Conservation (phyloP, 2,329 filamentous ascomycete species). For the Fusarium armeniacum region DNA sequence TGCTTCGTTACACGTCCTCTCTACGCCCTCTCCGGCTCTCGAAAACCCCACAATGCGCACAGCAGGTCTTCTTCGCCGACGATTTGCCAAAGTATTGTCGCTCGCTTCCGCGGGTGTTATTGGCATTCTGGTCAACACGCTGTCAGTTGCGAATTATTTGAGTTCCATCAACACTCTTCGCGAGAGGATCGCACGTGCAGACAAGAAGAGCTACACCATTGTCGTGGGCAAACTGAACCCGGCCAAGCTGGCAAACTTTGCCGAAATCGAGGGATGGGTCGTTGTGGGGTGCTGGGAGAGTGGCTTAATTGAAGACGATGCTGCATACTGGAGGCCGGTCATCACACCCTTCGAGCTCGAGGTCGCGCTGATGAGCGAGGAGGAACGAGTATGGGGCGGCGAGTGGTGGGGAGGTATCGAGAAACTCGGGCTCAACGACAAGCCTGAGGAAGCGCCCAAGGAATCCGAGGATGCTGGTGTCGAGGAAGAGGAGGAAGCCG, state of each 20-base stretch:
- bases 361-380: slow-evolving; percentile 80
- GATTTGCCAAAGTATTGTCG: slow-evolving; percentile 87
- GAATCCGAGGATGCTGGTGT: slow-evolving; percentile 24
- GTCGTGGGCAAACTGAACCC: slow-evolving; percentile 97
- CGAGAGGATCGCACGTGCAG: slow-evolving; percentile 78
- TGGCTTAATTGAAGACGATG: slow-evolving; percentile 86
- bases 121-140: slow-evolving; percentile 95
- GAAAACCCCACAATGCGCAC: slow-evolving; percentile 62
- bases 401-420: slow-evolving; percentile 92
- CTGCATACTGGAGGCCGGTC: slow-evolving; percentile 86
- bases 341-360: slow-evolving; percentile 96
- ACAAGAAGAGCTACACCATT: slow-evolving; percentile 96
- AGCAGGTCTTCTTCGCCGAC: slow-evolving; percentile 76
- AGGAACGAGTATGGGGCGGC: slow-evolving; percentile 84
- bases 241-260: slow-evolving; percentile 96
- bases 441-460: slow-evolving; percentile 42
- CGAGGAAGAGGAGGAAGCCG: slow-evolving; percentile 39
- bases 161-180: slow-evolving; percentile 82
- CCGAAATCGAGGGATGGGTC: slow-evolving; percentile 95
- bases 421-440: slow-evolving; percentile 66
- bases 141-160: slow-evolving; percentile 92
- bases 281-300: slow-evolving; percentile 99
- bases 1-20: slow-evolving; percentile 81
- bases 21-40: slow-evolving; percentile 71
- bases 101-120: slow-evolving; percentile 87